phyloP scores from a whole-genome alignment of 139 green algal genomes.

The Eudorina sp. region DNA sequence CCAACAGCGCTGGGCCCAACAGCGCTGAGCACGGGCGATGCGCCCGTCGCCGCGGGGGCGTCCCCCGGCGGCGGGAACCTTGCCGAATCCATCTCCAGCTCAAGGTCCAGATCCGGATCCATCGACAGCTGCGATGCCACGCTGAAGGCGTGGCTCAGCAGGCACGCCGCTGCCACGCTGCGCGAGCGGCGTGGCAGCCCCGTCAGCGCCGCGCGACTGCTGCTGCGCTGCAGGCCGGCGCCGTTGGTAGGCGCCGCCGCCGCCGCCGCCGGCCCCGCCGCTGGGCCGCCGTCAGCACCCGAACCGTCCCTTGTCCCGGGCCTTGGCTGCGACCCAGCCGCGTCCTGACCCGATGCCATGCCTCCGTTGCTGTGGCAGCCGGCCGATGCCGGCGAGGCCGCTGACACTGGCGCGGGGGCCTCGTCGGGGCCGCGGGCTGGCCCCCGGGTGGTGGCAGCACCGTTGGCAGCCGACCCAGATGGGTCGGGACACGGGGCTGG shows the following conservation, averaged over 20 bases:
- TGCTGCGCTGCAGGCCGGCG: neutral
- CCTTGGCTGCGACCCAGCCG: neutral
- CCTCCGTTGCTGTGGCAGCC: too few relatives aligned
- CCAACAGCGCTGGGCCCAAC: too few relatives aligned
- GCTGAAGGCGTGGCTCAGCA: conserved; percentile 47
- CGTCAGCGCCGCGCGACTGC: neutral
- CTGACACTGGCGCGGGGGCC: too few relatives aligned
- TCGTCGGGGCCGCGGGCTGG: too few relatives aligned
- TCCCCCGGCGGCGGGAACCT: neutral
- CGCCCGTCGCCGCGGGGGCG: neutral
- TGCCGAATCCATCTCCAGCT: neutral
- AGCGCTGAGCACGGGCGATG: too few relatives aligned
- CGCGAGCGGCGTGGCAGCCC: conserved; percentile 2
- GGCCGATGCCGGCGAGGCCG: too few relatives aligned
- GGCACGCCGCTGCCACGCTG: conserved; percentile 41
- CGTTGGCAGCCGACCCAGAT: too few relatives aligned
- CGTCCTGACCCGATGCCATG: too few relatives aligned
- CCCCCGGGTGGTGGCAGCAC: too few relatives aligned
- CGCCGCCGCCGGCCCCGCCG: neutral
- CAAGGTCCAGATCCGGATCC: conserved; percentile 22
- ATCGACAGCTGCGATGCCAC: conserved; percentile 26
- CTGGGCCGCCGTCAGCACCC: neutral
- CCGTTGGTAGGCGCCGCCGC: neutral
- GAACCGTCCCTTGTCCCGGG: neutral
- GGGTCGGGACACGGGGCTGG: too few relatives aligned